Base-by-base conservation (phyloP, 2,329 filamentous ascomycete species). In the Remersonia thermophila region DNA sequence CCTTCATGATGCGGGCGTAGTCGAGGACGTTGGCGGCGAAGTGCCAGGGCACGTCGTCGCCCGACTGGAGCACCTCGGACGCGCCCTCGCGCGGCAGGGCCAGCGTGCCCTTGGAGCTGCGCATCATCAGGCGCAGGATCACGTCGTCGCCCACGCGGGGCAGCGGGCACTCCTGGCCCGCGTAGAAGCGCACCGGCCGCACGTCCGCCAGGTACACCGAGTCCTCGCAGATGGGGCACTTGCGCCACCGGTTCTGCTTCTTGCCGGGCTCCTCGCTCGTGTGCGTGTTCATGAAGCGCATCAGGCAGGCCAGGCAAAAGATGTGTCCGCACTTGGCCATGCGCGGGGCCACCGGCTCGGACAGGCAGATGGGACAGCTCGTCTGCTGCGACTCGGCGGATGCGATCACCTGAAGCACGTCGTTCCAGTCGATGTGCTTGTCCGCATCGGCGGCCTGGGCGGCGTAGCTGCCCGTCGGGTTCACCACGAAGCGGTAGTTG, bases 241-340 rank as follows among this genome's bases (percentile, higher is more conserved):
- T 94, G 63, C 93, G 93, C 73, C 84, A 95, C 37, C 81, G 71
- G 43, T 80, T 77, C 8, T 72, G 63, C 39, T 68, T 70, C 7
- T 53, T 53, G 35, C 47, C 47, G n/a, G 42, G 33, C 9, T 32
- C 18, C n/a, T 83, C 79, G 38, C 82, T 80, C 16, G 71, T 74
- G 10, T 73, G 75, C 7, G 86, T 83, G 50, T 93, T 83, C 85
- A 98, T 95, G 56, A 93, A 98, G 33, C 91, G 80, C 44, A 96
- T 84, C 42, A 96, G 61, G 55, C 91, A 98, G 5, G 91, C 80
- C 25, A 96, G 65, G 55, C 91, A 98, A 56, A 95, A 96, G 10
- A 98, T 94, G 55, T 98, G 91, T 1, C 91, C 91, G 52, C 91
- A 98, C 53, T 80, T 89, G 29, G 91, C 87, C 89, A 98, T 98